Base-by-base conservation (phyloP, 2,329 filamentous ascomycete genomes). In the Alternaria triticimaculans region DNA sequence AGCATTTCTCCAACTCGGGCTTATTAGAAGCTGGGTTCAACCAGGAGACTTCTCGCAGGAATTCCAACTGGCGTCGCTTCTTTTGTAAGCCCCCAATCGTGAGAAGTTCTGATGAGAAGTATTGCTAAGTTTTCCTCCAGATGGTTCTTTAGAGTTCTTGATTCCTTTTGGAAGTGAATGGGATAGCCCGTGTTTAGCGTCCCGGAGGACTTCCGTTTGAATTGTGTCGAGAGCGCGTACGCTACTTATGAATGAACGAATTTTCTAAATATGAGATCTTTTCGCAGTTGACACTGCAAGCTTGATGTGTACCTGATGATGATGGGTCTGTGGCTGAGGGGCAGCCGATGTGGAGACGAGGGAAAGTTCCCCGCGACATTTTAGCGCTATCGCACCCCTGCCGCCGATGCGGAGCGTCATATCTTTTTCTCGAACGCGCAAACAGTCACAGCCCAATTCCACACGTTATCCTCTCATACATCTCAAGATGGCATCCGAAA, bases 401-500 rank as follows among this genome's bases (percentile, higher is more conserved):
- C 59, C 68, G 66, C 70, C 70, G 69, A 71, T 74, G 61, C 69
- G 66, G 69, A 68, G 67, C 63, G 60, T 70, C 63, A 67, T 66
- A 59, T 58, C 65, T 64, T 69, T 75, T 76, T 73, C 66, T 66
- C 55, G 59, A 66, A 49, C 50, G 56, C 44, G 60, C 60, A 58
- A 65, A 72, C 70, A 73, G 72, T 74, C 74, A 75, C 58, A 66
- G 45, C 28, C 14, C 59, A 48, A 55, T 18, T 21, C 23, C 23
- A 50, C 60, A 48, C 41, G n/a, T 56, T 28, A 21, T 55, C 8
- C 25, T 23, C 53, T 33, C 21, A 18, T 25, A 51, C 8, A 10
- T 21, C 14, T 64, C 65, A 71, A 58, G 53, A 79, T 79, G 77
- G 72, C 72, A 44, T 73, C 76, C 41, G 69, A 70, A 64, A 78